A percentile compares a stretch with the other conserved stretches of the same genome.
phyloP scores from a whole-genome alignment of 768 basidiomycete genomes.

The Naganishia friedmannii region DNA sequence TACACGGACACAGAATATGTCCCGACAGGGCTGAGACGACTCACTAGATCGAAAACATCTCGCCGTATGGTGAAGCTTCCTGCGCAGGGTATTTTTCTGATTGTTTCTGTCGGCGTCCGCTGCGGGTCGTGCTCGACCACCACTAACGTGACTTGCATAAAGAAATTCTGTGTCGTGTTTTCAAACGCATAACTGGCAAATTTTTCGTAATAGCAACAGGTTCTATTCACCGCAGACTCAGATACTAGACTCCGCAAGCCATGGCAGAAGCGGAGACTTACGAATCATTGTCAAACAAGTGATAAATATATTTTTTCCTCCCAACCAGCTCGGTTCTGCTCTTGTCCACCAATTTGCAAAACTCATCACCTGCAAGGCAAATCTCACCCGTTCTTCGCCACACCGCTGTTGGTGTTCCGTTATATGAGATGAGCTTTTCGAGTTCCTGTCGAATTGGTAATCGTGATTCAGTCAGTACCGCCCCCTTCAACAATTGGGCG shows the following conservation, averaged over 20 bases:
- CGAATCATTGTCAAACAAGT: slow-evolving; percentile 91
- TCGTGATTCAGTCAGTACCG: not conserved
- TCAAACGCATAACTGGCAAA: slow-evolving; percentile 97
- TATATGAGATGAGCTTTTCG: slow-evolving; percentile 93
- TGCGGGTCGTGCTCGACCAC: slow-evolving; percentile 65
- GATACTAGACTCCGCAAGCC: not conserved
- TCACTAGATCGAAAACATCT: slow-evolving; percentile 56
- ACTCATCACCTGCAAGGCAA: slow-evolving; percentile 92
- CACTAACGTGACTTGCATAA: slow-evolving; percentile 83
- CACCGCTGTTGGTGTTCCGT: slow-evolving; percentile 93
- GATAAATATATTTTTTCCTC: slow-evolving; percentile 58
- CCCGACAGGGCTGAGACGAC: not conserved
- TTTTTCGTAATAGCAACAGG: slow-evolving; percentile 66
- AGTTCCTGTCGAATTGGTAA: slow-evolving; percentile 66
- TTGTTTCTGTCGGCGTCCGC: slow-evolving; percentile 15
- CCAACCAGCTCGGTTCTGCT: slow-evolving; percentile 73
- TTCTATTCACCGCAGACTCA: slow-evolving; percentile 33
- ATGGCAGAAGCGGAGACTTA: slow-evolving; percentile 69
- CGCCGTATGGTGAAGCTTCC: slow-evolving; percentile 94
- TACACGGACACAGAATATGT: not conserved
- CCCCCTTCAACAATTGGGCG: not conserved
- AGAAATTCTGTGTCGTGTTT: slow-evolving; percentile 91
- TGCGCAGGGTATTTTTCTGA: slow-evolving; percentile 74
- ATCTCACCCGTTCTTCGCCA: slow-evolving; percentile 99
- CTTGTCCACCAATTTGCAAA: slow-evolving; percentile 91